Evolutionary conservation across 2,329 filamentous ascomycete species (phyloP).

Genomic region (Endoconidiophora laricicola): DNA sequence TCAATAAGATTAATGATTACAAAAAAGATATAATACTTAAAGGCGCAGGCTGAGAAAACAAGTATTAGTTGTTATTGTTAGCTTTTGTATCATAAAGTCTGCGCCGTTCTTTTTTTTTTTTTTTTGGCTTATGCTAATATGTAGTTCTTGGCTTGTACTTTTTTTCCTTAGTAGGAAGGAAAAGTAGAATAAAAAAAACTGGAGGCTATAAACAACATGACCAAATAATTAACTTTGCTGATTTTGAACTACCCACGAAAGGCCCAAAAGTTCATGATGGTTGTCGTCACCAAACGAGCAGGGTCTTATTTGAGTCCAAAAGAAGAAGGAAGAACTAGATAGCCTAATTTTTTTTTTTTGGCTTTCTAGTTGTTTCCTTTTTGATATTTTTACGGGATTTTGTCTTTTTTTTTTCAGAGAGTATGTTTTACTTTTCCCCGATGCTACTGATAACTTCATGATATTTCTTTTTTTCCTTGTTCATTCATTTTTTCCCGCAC

Average conservation of each 20-base stretch:
- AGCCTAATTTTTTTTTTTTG: no score
- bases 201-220: background rate
- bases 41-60: background rate
- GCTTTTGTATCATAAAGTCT: background rate
- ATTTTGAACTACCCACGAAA: background rate
- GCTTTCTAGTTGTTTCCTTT: background rate
- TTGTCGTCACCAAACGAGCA: no score
- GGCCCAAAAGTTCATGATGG: no score
- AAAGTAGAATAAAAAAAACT: background rate
- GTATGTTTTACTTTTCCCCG: background rate
- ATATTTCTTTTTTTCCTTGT: no score
- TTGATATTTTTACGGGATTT: background rate
- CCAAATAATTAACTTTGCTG: background rate
- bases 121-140: background rate
- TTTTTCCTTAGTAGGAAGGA: background rate
- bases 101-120: background rate
- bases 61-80: background rate
- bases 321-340: no score
- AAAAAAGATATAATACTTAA: no score
- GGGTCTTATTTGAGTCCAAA: no score
- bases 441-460: no score
- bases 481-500: no score
- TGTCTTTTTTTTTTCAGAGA: background rate
- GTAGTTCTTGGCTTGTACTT: background rate
- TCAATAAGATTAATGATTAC: no score